Evolutionary conservation across 805 yeast genomes (phyloP).

Genomic region (Zygosaccharomyces lentus): DNA sequence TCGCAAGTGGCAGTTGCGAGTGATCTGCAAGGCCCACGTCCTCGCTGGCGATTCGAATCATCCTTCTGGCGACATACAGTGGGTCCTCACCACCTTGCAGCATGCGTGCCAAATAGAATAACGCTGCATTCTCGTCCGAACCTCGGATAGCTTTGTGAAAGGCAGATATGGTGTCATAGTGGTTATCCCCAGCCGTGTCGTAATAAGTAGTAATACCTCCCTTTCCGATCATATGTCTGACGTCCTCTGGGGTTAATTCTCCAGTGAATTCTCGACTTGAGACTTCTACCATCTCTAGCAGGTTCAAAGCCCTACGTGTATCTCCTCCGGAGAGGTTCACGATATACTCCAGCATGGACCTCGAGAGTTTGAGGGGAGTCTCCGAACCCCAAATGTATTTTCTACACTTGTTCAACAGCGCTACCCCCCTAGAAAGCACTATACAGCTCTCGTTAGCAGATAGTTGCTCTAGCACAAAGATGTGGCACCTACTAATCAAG

Average conservation of each 20-base stretch:
- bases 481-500: slow-evolving; percentile 75
- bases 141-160: slow-evolving; percentile 93
- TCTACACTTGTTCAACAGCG: slow-evolving; percentile 55
- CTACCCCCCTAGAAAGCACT: slow-evolving; percentile 56
- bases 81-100: slow-evolving; percentile 93
- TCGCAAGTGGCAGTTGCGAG: slow-evolving; percentile 77
- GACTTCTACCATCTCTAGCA: slow-evolving; percentile 75
- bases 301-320: slow-evolving; percentile 75
- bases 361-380: slow-evolving; percentile 45
- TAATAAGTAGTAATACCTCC: slow-evolving; percentile 41
- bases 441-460: slow-evolving; percentile 43
- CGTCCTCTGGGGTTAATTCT: slow-evolving; percentile 23
- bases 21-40: slow-evolving; percentile 88
- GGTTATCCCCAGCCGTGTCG: slow-evolving; percentile 86
- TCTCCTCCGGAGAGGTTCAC: slow-evolving; percentile 82
- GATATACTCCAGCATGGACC: slow-evolving; percentile 60
- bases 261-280: slow-evolving; percentile 47
- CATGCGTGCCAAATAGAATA: slow-evolving; percentile 85
- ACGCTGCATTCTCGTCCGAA: slow-evolving; percentile 80
- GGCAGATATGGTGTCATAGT: slow-evolving; percentile 93
- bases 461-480: slow-evolving; percentile 62
- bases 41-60: slow-evolving; percentile 93
- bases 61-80: slow-evolving; percentile 77
- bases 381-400: slow-evolving; percentile 42
- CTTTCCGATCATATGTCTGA: slow-evolving; percentile 44